Percentiles rank a stretch among this genome's conserved stretches.
These are phyloP conservation scores for Colletotrichum sp. DNA, from an alignment of 2,329 filamentous ascomycete genomes.

Conservation along the genomic window DNA sequence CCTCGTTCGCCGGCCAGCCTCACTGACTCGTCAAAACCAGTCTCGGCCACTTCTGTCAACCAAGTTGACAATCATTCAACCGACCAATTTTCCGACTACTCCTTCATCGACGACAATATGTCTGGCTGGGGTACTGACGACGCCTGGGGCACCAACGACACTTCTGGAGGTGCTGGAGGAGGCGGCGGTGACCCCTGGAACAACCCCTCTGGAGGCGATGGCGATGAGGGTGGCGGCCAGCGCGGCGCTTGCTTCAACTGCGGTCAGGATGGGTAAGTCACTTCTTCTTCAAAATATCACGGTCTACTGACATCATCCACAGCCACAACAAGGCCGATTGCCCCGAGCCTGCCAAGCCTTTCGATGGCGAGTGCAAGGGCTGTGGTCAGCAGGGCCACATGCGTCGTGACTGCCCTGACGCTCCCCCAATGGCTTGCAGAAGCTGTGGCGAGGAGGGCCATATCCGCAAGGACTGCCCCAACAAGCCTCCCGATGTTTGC, in stretches of 20 bases:
- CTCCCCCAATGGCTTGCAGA: conserved; percentile 58
- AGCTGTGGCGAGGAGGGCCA: conserved; percentile 65
- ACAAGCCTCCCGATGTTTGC: conserved; percentile 60
- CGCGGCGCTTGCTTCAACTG: conserved; percentile 38
- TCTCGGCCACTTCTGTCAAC: not conserved
- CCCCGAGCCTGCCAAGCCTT: conserved; percentile 27
- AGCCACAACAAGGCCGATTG: conserved; percentile 36
- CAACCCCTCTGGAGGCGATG: not conserved
- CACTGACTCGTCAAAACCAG: not conserved
- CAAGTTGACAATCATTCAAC: not conserved
- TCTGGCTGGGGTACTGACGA: not conserved
- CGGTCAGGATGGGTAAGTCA: conserved; percentile 37
- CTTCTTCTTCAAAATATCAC: conserved; percentile 2
- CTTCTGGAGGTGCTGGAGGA: not conserved
- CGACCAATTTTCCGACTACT: not conserved
- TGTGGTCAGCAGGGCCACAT: conserved; percentile 59
- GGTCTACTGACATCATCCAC: conserved; percentile 26
- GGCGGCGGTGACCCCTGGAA: conserved; percentile 14
- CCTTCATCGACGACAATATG: not conserved
- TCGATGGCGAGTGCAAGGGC: conserved; percentile 38
- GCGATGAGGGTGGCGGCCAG: conserved; percentile 17
- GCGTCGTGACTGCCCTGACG: conserved; percentile 66
- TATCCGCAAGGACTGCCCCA: conserved; percentile 66
- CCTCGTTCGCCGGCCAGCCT: not conserved
- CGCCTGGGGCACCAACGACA: not conserved